Evolutionary conservation across 2,329 filamentous ascomycete genomes (phyloP).

Genomic region (Penicillium hordei): DNA sequence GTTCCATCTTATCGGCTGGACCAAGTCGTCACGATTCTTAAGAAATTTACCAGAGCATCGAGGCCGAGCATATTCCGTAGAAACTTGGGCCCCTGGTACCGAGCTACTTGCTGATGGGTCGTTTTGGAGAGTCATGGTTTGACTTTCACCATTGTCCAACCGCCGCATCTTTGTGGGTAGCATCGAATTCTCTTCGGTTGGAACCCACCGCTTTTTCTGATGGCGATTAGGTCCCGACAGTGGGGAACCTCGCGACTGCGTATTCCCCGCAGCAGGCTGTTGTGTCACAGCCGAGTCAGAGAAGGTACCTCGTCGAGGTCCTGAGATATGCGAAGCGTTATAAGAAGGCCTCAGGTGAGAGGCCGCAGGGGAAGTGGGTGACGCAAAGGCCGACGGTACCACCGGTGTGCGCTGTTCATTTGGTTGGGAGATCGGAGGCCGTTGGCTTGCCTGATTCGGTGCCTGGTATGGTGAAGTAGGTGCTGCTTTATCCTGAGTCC

Average conservation of each 20-base stretch:
- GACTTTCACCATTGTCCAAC: not conserved
- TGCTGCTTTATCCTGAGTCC: not conserved
- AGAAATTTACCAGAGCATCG: constrained; percentile 21
- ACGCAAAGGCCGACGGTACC: not conserved
- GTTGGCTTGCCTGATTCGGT: not conserved
- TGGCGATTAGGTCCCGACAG: not conserved
- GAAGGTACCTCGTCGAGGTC: not conserved
- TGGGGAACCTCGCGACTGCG: not conserved
- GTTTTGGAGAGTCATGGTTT: not conserved
- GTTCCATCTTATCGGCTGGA: constrained; percentile 44
- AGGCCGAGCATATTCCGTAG: not conserved
- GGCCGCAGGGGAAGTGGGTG: not conserved
- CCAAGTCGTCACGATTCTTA: constrained; percentile 38
- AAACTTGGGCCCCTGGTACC: constrained; percentile 10
- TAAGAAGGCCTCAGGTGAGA: not conserved
- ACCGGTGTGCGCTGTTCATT: not conserved
- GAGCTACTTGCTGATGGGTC: not conserved
- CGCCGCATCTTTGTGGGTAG: not conserved
- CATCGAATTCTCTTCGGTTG: not conserved
- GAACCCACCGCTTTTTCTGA: not conserved
- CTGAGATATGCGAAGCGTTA: not conserved
- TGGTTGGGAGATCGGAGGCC: not conserved
- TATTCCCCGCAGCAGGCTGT: not conserved
- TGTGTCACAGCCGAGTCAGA: not conserved
- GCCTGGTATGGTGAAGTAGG: not conserved